These are phyloP conservation scores for Thuja plicata DNA, from an alignment of 83 land plant genomes.

Conservation along the genomic window DNA sequence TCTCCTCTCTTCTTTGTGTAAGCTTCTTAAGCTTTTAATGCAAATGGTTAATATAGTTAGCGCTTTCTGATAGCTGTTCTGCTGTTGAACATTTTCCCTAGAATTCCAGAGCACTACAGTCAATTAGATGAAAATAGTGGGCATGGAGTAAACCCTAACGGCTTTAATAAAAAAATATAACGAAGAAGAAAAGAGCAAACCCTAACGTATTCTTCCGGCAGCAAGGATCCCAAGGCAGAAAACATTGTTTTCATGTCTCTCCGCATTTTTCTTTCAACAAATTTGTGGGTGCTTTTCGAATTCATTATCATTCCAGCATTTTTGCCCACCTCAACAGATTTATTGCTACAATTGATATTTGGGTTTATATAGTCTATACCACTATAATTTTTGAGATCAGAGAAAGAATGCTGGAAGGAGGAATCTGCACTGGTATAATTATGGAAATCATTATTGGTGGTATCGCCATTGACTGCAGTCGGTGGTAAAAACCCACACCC, in stretches of 20 bases:
- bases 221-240: background rate
- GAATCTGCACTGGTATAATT: background rate
- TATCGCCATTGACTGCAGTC: background rate
- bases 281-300: background rate
- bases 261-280: background rate
- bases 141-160: background rate
- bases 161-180: background rate
- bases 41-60: background rate
- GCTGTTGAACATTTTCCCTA: conserved; percentile 3
- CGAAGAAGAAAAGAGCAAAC: background rate
- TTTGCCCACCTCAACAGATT: background rate
- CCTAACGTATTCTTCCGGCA: background rate
- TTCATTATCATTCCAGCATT: background rate
- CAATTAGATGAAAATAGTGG: too few relatives aligned
- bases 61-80: background rate
- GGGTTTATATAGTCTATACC: background rate
- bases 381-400: too few relatives aligned
- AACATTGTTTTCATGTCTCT: background rate
- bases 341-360: background rate
- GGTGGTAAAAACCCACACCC: background rate
- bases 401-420: background rate
- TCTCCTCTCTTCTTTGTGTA: background rate
- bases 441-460: background rate
- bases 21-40: background rate
- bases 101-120: background rate